phyloP scores from a whole-genome alignment of 140 eudicot genomes.

The Senecio squalidus region DNA sequence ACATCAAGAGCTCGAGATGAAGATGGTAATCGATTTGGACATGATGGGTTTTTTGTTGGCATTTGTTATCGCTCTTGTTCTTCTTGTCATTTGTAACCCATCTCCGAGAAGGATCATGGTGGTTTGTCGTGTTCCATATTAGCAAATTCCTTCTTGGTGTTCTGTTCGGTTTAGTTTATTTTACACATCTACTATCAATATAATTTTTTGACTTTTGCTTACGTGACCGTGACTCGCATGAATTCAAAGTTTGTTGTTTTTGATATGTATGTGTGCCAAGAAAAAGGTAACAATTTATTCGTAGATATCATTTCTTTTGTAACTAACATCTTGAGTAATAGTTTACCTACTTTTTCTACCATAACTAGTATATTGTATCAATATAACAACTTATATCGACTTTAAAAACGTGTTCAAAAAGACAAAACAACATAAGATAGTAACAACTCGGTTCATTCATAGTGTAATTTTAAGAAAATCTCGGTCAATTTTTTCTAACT shows the following conservation, averaged over 20 bases:
- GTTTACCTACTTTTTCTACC: neutral
- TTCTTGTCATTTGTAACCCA: constrained; percentile 13
- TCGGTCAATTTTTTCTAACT: no score
- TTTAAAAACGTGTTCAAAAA: neutral
- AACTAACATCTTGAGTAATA: neutral
- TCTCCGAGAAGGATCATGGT: constrained; percentile 7
- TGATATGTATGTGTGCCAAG: no score
- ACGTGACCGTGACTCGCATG: no score
- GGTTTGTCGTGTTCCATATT: neutral
- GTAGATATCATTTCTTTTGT: neutral
- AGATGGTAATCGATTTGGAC: neutral
- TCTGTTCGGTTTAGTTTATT: neutral
- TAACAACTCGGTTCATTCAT: no score
- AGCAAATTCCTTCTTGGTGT: neutral
- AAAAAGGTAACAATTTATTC: no score
- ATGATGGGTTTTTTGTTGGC: constrained; percentile 2
- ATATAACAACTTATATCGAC: neutral
- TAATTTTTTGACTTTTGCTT: no score
- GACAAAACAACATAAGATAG: neutral
- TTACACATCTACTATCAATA: no score
- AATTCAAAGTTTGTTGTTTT: no score
- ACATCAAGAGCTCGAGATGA: neutral
- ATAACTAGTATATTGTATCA: neutral
- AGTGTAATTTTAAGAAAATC: no score
- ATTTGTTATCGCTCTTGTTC: constrained; percentile 5